Percentiles rank a stretch among this genome's conserved stretches.
Evolutionary conservation across 257 asterid genomes (phyloP).

Genomic region (Rhazya stricta): DNA sequence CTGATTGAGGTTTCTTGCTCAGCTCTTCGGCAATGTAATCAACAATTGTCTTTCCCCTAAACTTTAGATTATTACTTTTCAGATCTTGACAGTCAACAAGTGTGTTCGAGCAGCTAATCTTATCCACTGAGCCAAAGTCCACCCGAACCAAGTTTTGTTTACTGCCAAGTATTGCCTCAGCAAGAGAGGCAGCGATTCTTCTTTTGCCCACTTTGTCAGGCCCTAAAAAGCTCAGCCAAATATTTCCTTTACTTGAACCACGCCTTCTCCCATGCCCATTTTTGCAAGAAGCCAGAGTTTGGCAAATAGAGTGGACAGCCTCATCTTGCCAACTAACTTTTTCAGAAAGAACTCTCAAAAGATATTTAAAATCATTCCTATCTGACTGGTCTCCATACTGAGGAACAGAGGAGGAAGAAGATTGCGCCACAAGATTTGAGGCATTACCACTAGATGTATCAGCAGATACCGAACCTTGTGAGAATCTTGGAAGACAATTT

Average conservation of each 20-base stretch:
- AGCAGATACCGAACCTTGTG: conserved; percentile 35
- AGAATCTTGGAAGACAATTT: conserved; percentile 21
- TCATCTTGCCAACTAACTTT: conserved; percentile 73
- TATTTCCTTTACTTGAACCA: conserved; percentile 49
- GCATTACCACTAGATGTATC: conserved; percentile 35
- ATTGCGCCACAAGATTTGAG: conserved; percentile 28
- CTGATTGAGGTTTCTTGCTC: conserved; percentile 53
- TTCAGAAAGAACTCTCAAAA: conserved; percentile 57
- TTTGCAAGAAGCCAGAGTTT: conserved; percentile 45
- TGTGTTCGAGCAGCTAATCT: conserved; percentile 26
- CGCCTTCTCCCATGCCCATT: conserved; percentile 36
- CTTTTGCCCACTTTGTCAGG: conserved; percentile 84
- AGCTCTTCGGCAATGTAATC: conserved; percentile 75
- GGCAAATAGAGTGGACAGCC: conserved; percentile 56
- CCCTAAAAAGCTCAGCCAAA: conserved; percentile 81
- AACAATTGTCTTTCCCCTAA: conserved; percentile 62
- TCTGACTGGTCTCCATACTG: conserved; percentile 32
- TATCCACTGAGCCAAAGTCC: conserved; percentile 44
- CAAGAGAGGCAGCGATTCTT: conserved; percentile 58
- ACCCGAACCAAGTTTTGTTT: conserved; percentile 40
- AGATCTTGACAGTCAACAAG: conserved; percentile 41
- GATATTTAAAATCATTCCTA: conserved; percentile 42
- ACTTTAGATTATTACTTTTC: conserved; percentile 24
- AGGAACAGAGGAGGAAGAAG: conserved; percentile 35
- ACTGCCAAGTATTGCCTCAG: conserved; percentile 61